phyloP scores from a whole-genome alignment of 257 asterid genomes.

The Solanum chiquidenum region DNA sequence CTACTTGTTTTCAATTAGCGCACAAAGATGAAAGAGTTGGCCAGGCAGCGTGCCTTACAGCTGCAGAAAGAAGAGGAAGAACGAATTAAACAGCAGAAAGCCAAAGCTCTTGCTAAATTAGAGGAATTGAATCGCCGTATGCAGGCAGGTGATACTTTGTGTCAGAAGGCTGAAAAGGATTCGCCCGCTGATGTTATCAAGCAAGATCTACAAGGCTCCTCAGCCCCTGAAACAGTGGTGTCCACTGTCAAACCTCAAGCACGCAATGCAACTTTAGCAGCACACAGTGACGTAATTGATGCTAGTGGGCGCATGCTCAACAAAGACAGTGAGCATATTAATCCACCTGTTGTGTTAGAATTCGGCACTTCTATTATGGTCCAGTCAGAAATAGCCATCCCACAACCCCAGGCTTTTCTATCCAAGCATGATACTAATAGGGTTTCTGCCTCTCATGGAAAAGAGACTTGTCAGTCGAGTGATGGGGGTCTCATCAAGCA shows the following conservation, averaged over 20 bases:
- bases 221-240: conserved; percentile 18
- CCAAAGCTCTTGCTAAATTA: conserved; percentile 86
- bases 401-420: conserved; percentile 19
- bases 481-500: conserved; percentile 40
- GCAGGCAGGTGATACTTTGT: conserved; percentile 38
- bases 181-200: conserved; percentile 3
- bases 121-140: conserved; percentile 86
- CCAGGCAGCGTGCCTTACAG: conserved; percentile 71
- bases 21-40: conserved; percentile 58
- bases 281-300: conserved; percentile 14
- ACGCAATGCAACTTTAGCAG: conserved; percentile 12
- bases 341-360: conserved; percentile 17
- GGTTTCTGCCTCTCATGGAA: conserved; percentile 11
- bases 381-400: conserved; percentile 18
- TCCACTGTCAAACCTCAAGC: conserved; percentile 24
- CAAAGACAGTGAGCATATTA: conserved; percentile 23
- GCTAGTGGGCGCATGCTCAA: conserved; percentile 13
- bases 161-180: conserved; percentile 27
- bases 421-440: conserved; percentile 23
- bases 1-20: conserved; percentile 41
- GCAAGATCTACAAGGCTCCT: conserved; percentile 24
- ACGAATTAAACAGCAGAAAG: conserved; percentile 71
- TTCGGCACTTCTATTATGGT: conserved; percentile 17
- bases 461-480: conserved; percentile 20
- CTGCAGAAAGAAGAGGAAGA: conserved; percentile 94